Evolutionary conservation across 306 rosid species (phyloP), one percentile per base, ranked within the genome.

Genomic region (Ziziphus jujuba): DNA sequence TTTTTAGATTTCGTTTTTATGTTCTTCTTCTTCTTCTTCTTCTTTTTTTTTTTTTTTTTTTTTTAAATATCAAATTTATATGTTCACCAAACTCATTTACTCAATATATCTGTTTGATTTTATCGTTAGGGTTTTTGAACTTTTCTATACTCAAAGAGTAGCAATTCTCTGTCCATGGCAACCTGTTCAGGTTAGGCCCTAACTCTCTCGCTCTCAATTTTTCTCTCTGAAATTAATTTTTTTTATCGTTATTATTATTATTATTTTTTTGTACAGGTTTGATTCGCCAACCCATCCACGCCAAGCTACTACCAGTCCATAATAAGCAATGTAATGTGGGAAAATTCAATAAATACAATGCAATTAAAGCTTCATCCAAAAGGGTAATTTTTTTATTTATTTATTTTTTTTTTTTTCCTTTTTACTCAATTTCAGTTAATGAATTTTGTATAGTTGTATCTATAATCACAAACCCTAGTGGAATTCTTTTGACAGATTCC

Each of bases 281-380:
- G 66, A 35, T 72, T 81, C 77, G 7, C 64, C 74, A 10, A 63
- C 70, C 47, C n/a, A 45, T 50, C 63, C 73, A 72, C 73, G 56
- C 84, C 25, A 80, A 72, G 58, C 77, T 59, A 9, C 45, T 40
- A 40, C 76, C 80, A 43, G 76, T 73, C 25, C 83, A 77, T 72
- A 67, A 14, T 73, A 36, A 34, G 14, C 68, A 21, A 17, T 23
- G 28, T 31, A 9, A 12, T 40, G 49, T 63, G 50, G 16, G 34
- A 24, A 71, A 75, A 72, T 71, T 74, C 68, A 69, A 58, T 70
- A 20, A 61, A 9, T 67, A 24, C 73, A 69, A 59, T 35, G 40
- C 69, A 33, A 48, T 75, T 59, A 77, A 82, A 55, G 63, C 49
- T 15, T 33, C 77, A 23, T 72, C 83, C 21, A 55, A 63, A 70